Evolutionary conservation across 2,329 filamentous ascomycete species (phyloP), one percentile per base, ranked within the genome.

Genomic region (Cytospora chrysosperma): DNA sequence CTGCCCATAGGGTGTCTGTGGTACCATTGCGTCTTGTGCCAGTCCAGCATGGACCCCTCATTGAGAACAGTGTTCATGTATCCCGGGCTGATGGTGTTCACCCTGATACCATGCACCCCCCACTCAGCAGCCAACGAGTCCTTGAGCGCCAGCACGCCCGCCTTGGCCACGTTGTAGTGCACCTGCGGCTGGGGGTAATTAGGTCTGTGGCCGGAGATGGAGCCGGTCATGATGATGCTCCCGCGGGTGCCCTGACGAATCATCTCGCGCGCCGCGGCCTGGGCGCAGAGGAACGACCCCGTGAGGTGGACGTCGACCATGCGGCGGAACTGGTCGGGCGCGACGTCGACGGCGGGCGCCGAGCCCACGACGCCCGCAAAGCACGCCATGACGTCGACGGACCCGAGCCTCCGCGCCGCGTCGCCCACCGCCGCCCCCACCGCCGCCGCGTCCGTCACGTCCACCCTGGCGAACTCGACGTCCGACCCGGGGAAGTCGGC

Each of bases 21-120:
- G 26, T 78, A 78, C 88, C 88, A 91, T 2, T 81, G 78, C 32
- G 76, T 75, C 63, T 84, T 77, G 43, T 81, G 81, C 43, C 78
- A 77, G 13, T 79, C 79, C 54, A 91, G 72, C 0, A 83, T 84
- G 9, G 82, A 80, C 0, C 88, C 87, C 64, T 86, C 86, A 70
- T 92, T 93, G 55, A 93, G 75, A 15, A 91, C 84, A 0, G 89
- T 92, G 69, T 91, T 89, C 86, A 92, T 91, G 69, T 93, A 93
- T 0, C 90, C 90, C 0, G 90, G 90, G 47, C 82, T 86, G 52
- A 93, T 80, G 21, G 80, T 85, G 69, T 93, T 93, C 6, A 90
- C 86, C 3, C 88, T 76, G 65, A 93, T 90, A 0, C 90, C 90
- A 71, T 88, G 82, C 1, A 78, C 75, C 1, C 87, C 87, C 90